Percentiles rank a stretch among this genome's conserved stretches.
Conservation (phyloP, 2,329 filamentous ascomycete species). For the Pseudogymnoascus sp. region DNA sequence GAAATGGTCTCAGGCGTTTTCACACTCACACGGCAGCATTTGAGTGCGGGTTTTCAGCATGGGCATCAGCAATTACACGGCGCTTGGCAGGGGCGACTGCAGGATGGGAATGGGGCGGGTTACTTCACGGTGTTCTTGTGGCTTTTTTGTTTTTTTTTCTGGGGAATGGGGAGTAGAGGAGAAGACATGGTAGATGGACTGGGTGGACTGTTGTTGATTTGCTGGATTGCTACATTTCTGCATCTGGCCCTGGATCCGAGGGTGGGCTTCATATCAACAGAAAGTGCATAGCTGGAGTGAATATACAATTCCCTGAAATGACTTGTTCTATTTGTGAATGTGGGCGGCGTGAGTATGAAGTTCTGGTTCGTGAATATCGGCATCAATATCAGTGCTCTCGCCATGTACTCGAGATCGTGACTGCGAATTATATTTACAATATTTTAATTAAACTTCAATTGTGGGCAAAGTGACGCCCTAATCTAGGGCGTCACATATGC, state of each 20-base stretch:
- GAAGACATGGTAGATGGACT: not conserved
- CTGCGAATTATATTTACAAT: not conserved
- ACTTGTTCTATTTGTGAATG: not conserved
- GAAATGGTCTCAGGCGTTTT: constrained; percentile 6
- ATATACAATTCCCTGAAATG: constrained; percentile 2
- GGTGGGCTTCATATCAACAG: not conserved
- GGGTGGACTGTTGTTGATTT: not conserved
- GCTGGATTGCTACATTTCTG: not conserved
- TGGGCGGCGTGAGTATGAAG: not conserved
- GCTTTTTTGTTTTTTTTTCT: not conserved
- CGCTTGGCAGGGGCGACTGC: not conserved
- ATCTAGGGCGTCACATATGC: not conserved
- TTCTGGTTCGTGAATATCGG: no score
- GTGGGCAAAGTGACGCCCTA: constrained; percentile 2
- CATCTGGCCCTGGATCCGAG: not conserved
- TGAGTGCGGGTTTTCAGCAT: not conserved
- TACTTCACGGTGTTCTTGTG: constrained; percentile 1
- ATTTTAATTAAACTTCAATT: not conserved
- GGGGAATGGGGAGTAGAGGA: not conserved
- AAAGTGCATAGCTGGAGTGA: not conserved
- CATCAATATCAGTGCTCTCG: no score
- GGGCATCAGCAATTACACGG: not conserved
- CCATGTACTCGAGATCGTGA: not conserved
- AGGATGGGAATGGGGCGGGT: not conserved
- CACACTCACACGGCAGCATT: not conserved